Evolutionary conservation across 2,329 filamentous ascomycete genomes (phyloP).

Genomic region (Claviceps quebecensis): DNA sequence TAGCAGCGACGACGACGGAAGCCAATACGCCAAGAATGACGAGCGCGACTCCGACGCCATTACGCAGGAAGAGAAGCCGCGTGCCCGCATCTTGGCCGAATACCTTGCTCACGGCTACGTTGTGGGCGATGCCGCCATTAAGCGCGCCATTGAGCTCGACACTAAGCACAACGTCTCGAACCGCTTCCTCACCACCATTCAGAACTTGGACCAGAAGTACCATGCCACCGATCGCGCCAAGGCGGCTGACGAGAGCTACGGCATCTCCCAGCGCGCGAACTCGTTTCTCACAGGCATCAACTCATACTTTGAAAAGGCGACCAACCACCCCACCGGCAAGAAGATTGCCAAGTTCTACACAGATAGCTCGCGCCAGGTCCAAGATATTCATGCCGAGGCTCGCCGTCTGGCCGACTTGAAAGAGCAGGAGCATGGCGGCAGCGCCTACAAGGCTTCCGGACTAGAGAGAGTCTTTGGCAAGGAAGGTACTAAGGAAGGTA

Average conservation of each 20-base stretch:
- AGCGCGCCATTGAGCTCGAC: slow-evolving; percentile 77
- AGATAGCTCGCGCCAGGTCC: slow-evolving; percentile 71
- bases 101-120: slow-evolving; percentile 93
- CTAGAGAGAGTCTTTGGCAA: slow-evolving; percentile 44
- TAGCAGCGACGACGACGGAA: slow-evolving; percentile 48
- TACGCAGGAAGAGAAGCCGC: slow-evolving; percentile 92
- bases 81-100: slow-evolving; percentile 84
- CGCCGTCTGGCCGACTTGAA: slow-evolving; percentile 79
- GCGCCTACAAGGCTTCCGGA: slow-evolving; percentile 44
- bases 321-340: slow-evolving; percentile 74
- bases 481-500: slow-evolving; percentile 24
- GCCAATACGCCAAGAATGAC: slow-evolving; percentile 37
- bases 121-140: slow-evolving; percentile 59
- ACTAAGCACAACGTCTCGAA: slow-evolving; percentile 72
- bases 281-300: slow-evolving; percentile 50
- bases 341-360: slow-evolving; percentile 81
- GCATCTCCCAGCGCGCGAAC: slow-evolving; percentile 60
- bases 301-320: slow-evolving; percentile 92
- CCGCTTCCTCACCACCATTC: slow-evolving; percentile 65
- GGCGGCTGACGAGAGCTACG: slow-evolving; percentile 72
- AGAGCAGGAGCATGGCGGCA: slow-evolving; percentile 47
- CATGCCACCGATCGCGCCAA: slow-evolving; percentile 78
- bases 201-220: slow-evolving; percentile 69
- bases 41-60: slow-evolving; percentile 55
- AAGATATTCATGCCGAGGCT: slow-evolving; percentile 88